phyloP scores from a whole-genome alignment of 2,329 filamentous ascomycete genomes.

The Bipolaris sorokiniana region DNA sequence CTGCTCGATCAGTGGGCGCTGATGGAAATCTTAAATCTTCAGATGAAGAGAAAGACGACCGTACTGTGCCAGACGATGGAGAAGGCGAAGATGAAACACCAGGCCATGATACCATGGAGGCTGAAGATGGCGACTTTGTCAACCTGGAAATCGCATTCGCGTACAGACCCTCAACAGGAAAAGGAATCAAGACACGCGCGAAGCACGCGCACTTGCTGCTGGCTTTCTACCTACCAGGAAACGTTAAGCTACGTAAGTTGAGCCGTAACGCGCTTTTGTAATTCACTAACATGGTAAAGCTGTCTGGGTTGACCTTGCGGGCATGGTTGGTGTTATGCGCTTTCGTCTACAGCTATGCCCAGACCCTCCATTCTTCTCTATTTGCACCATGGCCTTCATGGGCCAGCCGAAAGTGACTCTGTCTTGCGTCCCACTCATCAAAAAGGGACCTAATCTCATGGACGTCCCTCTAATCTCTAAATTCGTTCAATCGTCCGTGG shows the following conservation, averaged over 20 bases:
- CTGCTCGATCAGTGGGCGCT: constrained; percentile 64
- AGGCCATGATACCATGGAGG: constrained; percentile 63
- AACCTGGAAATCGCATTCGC: constrained; percentile 78
- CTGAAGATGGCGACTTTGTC: constrained; percentile 78
- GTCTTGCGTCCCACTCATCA: constrained; percentile 72
- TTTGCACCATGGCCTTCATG: constrained; percentile 75
- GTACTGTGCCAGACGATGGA: constrained; percentile 56
- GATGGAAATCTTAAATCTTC: constrained; percentile 63
- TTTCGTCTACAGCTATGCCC: constrained; percentile 74
- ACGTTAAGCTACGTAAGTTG: constrained; percentile 58
- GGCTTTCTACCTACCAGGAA: constrained; percentile 70
- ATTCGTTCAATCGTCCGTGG: constrained; percentile 76
- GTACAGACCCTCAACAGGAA: constrained; percentile 69
- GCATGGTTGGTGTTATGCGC: constrained; percentile 72
- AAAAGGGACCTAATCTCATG: constrained; percentile 74
- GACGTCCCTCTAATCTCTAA: constrained; percentile 75
- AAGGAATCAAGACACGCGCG: constrained; percentile 65
- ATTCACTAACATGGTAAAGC: constrained; percentile 49
- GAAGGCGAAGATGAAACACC: constrained; percentile 45
- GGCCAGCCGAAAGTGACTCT: constrained; percentile 76
- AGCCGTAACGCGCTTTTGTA: background rate
- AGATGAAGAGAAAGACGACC: constrained; percentile 57
- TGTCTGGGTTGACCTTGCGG: constrained; percentile 77
- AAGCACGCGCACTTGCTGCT: constrained; percentile 76
- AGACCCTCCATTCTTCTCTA: constrained; percentile 77